Base-by-base conservation (phyloP, 177 flowering plant species). In the Vitis hybrid region DNA sequence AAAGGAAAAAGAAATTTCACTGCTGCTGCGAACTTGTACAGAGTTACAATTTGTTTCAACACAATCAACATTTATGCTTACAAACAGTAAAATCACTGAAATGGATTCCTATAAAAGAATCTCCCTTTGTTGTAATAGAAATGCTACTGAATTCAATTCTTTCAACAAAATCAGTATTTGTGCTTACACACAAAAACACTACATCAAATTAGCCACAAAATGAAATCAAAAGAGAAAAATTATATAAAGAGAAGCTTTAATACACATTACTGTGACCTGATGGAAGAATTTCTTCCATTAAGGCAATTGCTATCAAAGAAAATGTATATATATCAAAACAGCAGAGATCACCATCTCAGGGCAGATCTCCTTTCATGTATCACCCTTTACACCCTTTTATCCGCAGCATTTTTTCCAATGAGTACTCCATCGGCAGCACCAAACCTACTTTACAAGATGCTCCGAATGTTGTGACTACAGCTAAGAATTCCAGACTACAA, bases 361-460 rank as follows among this genome's bases (percentile, higher is more conserved):
- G 56, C 15, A 13, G 21, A 67, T 55, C 57, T 55, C 61, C 71
- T 66, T 58, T 60, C 55, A 56, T 11, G 30, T n/a, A n/a, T 50
- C 65, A 41, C 54, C 64, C 57, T 54, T 35, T 30, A 66, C 58
- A 73, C 69, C 68, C 41, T 41, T 30, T 61, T 66, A 55, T 64
- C 55, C 35, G 58, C 61, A 56, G 63, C 55, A 58, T 72, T 71
- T 73, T 59, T 61, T 27, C 55, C 68, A 15, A 11, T 55, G 58
- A 64, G 57, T 48, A 61, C 76, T 64, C 53, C 35, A 71, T 11
- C 64, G n/a, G 76, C 58, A 68, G 73, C 81, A 74, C 71, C 75
- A 66, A 67, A 64, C 76, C 55, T 60, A 18, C 82, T 81, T 76
- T 80, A 86, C 85, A 84, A 61, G 80, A 78, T 78, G 86, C 83